These are phyloP conservation scores for Sugiyamaella valdiviana DNA, from an alignment of 805 yeast genomes.

Conservation along the genomic window DNA sequence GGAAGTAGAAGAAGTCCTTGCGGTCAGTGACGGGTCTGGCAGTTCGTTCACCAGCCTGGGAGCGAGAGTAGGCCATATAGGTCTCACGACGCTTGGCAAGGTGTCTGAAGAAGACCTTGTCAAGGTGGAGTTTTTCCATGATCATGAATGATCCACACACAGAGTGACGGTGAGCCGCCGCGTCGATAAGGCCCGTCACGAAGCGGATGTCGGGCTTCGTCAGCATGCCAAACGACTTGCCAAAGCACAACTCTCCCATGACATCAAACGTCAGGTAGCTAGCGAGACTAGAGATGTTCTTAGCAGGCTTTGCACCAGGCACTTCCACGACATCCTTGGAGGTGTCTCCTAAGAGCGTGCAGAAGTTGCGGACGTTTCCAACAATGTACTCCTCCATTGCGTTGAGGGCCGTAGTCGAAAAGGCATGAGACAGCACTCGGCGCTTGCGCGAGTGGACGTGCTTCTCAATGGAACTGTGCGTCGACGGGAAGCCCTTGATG, in stretches of 20 bases:
- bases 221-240: conserved; percentile 18
- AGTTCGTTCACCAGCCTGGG: conserved; percentile 17
- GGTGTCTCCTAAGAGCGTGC: conserved; percentile 13
- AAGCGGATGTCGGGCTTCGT: conserved; percentile 12
- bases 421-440: conserved; percentile 18
- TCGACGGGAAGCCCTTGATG: conserved; percentile 17
- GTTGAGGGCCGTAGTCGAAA: conserved; percentile 12
- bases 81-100: conserved; percentile 12
- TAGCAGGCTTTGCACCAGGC: conserved; percentile 11
- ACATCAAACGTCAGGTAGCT: conserved; percentile 16
- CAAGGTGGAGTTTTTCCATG: conserved; percentile 14
- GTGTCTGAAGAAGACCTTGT: conserved; percentile 14
- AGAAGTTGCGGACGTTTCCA: conserved; percentile 13
- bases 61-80: conserved; percentile 16
- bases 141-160: conserved; percentile 13
- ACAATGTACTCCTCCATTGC: conserved; percentile 16
- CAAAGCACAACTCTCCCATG: conserved; percentile 19
- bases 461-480: conserved; percentile 16
- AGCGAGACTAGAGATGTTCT: conserved; percentile 14
- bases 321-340: conserved; percentile 11
- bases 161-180: conserved; percentile 17
- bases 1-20: conserved; percentile 16
- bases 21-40: conserved; percentile 13
- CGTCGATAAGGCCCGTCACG: conserved; percentile 13
- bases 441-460: conserved; percentile 15